Base-by-base conservation (phyloP, 169 alveolate species). In the Theileria annulata region DNA sequence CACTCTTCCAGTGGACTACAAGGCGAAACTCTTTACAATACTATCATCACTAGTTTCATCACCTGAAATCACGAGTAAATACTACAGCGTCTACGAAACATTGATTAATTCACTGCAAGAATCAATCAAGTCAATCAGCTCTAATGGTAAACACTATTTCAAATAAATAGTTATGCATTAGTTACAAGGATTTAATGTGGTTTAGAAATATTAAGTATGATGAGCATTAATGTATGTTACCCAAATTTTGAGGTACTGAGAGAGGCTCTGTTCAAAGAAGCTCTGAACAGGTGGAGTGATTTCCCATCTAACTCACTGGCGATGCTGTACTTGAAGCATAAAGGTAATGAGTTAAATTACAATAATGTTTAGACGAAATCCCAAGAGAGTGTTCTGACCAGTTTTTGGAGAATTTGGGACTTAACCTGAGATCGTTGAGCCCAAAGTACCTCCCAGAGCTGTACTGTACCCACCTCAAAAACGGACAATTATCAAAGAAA, bases 11-110 rank as follows among this genome's bases (percentile, higher is more conserved):
- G 56, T 54, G 17, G 13, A 71, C 63, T 27, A 64, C 58, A 19
- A 25, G 73, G 88, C 75, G n/a, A 67, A 74, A 10, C 74, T 80
- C 25, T 58, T 80, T n/a, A 51, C 51, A 42, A 49, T 80, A 4
- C 51, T 80, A 6, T 70, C 88, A 5, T 37, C 75, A 21, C 62
- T 69, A 21, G 64, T n/a, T 15, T 58, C 37, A 17, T 62, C 25
- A 1, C 71, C 71, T 17, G 71, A 62, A 15, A 21, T 62, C 6
- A 10, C 71, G 19, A 62, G 42, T 21, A 62, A 62, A 37, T 62
- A 62, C 49, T 62, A 62, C 71, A 62, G 42, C 23, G 71, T 62
- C 51, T 62, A 62, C 71, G 49, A 62, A 9, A 5, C 37, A 21
- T 6, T 62, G 9, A 21, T 62, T 21, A 30, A 62, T 3, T 62